phyloP scores from a whole-genome alignment of 2,329 filamentous ascomycete genomes.

The Moelleriella libera region DNA sequence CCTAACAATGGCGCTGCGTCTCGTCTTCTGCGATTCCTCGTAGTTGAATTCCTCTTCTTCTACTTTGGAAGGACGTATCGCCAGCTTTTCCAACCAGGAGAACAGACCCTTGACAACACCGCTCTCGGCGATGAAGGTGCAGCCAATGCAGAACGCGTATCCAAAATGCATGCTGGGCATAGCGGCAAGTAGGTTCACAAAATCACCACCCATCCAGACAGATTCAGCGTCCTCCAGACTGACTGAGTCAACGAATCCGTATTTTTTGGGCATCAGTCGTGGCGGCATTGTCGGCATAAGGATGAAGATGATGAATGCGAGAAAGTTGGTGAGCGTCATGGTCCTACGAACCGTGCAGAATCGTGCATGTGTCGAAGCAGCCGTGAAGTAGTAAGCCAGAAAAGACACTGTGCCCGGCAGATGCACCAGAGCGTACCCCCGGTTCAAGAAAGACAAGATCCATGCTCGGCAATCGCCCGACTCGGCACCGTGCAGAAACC shows the following conservation, averaged over 20 bases:
- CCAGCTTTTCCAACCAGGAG: slow-evolving; percentile 2
- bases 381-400: slow-evolving; percentile 44
- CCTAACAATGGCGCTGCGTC: slow-evolving; percentile 7
- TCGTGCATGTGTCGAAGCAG: slow-evolving; percentile 44
- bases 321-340: slow-evolving; percentile 40
- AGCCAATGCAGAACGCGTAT: slow-evolving; percentile 38
- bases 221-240: slow-evolving; percentile 22
- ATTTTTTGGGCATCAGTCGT: slow-evolving; percentile 39
- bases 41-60: slow-evolving; percentile 4
- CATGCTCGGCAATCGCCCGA: slow-evolving; percentile 15
- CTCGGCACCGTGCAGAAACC: slow-evolving; percentile 40
- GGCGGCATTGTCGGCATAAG: slow-evolving; percentile 44
- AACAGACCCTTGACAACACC: slow-evolving; percentile 26
- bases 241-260: slow-evolving; percentile 40
- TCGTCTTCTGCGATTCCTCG: slow-evolving; percentile 7
- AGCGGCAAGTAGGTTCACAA: slow-evolving; percentile 40
- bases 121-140: slow-evolving; percentile 35
- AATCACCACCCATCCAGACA: slow-evolving; percentile 18
- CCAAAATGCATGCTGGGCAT: slow-evolving; percentile 44
- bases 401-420: slow-evolving; percentile 59
- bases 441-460: slow-evolving; percentile 50
- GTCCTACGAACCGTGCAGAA: slow-evolving; percentile 38
- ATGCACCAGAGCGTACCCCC: slow-evolving; percentile 58
- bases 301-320: slow-evolving; percentile 41
- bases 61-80: background rate